Conservation (phyloP, 495 filamentous ascomycete genomes). For the Penicillium lividum region DNA sequence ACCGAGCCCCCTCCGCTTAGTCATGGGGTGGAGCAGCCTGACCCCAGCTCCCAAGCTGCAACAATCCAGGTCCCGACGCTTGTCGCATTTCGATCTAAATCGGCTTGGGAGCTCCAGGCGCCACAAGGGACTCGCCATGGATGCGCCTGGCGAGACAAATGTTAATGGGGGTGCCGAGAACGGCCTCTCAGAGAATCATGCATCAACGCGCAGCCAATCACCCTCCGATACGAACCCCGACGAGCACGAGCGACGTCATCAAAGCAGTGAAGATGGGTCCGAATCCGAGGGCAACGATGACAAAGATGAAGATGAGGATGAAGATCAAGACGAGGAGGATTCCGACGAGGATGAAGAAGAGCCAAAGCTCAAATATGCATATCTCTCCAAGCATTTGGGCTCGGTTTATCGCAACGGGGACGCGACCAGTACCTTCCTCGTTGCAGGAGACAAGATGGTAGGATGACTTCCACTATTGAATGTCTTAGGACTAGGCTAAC, state of each 20-base stretch:
- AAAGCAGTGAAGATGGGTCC: slow-evolving; percentile 23
- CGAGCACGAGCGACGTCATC: slow-evolving; percentile 22
- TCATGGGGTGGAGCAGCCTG: slow-evolving; percentile 20
- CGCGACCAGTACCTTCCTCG: slow-evolving; percentile 84
- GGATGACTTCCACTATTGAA: slow-evolving; percentile 11
- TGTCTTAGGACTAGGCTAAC: slow-evolving; percentile 14
- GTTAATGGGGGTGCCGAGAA: slow-evolving; percentile 27
- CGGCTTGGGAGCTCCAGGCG: slow-evolving; percentile 28
- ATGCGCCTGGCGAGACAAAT: slow-evolving; percentile 45
- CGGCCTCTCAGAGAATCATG: slow-evolving; percentile 20
- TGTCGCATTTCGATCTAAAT: slow-evolving; percentile 27
- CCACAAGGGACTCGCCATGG: slow-evolving; percentile 43
- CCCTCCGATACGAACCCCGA: slow-evolving; percentile 22
- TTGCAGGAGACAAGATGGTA: slow-evolving; percentile 96
- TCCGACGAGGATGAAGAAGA: slow-evolving; percentile 92
- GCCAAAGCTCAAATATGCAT: slow-evolving; percentile 87
- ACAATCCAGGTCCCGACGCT: slow-evolving; percentile 15
- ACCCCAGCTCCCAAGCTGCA: slow-evolving; percentile 30
- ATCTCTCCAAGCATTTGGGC: slow-evolving; percentile 75
- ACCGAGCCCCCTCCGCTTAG: slow-evolving; percentile 26
- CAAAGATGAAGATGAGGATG: slow-evolving; percentile 23
- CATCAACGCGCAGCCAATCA: slow-evolving; percentile 27
- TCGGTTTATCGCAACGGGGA: slow-evolving; percentile 91
- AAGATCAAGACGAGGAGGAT: slow-evolving; percentile 48
- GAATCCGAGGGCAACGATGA: slow-evolving; percentile 28